Evolutionary conservation across 108 stramenopile genomes (phyloP).

Genomic region (Craspedostauros australis): DNA sequence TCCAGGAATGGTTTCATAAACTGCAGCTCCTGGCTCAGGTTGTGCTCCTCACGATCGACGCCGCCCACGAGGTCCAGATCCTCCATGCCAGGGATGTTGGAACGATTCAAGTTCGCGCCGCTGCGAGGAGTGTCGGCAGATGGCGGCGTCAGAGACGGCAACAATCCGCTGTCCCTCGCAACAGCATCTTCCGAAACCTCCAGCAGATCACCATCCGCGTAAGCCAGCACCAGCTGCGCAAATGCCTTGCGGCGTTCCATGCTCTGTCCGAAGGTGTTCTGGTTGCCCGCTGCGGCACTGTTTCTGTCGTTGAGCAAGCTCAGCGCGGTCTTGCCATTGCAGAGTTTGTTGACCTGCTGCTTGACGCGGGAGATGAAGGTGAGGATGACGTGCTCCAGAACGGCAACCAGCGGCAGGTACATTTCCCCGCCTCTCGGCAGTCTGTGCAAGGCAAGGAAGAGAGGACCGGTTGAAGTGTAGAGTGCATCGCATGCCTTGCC

Average conservation of each 20-base stretch:
- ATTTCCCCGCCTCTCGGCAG: conserved; percentile 79
- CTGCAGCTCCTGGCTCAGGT: conserved; percentile 47
- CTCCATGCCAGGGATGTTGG: conserved; percentile 19
- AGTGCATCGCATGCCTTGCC: conserved; percentile 72
- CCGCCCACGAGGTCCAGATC: conserved; percentile 39
- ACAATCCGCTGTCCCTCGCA: conserved; percentile 21
- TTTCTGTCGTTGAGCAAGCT: conserved; percentile 48
- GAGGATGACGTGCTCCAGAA: conserved; percentile 78
- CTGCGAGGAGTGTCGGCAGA: conserved; percentile 50
- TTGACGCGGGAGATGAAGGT: conserved; percentile 87
- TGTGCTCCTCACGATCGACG: conserved; percentile 53
- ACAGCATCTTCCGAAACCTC: conserved; percentile 33
- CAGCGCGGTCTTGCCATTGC: conserved; percentile 60
- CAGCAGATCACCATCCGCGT: conserved; percentile 64
- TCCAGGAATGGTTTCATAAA: conserved; percentile 53
- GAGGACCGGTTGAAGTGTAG: conserved; percentile 64
- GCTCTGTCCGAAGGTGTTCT: conserved; percentile 32
- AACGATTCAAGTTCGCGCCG: conserved; percentile 12
- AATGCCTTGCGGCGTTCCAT: conserved; percentile 74
- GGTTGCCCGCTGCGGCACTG: background rate
- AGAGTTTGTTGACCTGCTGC: conserved; percentile 55
- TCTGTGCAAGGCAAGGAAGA: conserved; percentile 80
- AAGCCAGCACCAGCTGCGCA: conserved; percentile 51
- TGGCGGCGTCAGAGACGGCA: conserved; percentile 48
- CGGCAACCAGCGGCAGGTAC: conserved; percentile 76